These are phyloP conservation scores for Geosiphon pyriformis DNA, from an alignment of 192 early-diverging fungal species.

Conservation along the genomic window DNA sequence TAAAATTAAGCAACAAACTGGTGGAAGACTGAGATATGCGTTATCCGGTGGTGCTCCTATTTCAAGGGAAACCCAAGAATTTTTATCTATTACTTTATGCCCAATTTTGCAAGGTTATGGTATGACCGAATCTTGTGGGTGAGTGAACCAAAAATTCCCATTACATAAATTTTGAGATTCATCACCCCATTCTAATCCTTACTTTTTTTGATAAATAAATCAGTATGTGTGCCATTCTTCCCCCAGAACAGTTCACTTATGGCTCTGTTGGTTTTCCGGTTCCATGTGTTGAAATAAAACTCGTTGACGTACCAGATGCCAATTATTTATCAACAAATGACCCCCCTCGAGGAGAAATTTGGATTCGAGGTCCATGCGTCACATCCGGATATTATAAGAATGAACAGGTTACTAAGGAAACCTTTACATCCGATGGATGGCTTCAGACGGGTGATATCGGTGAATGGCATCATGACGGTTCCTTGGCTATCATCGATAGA, in stretches of 20 bases:
- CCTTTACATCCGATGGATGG: slow-evolving; percentile 77
- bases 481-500: slow-evolving; percentile 82
- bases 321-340: slow-evolving; percentile 54
- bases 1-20: slow-evolving; percentile 74
- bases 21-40: slow-evolving; percentile 76
- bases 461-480: slow-evolving; percentile 73
- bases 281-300: slow-evolving; percentile 70
- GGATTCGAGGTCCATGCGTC: slow-evolving; percentile 74
- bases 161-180: neutral
- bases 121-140: slow-evolving; percentile 71
- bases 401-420: slow-evolving; percentile 56
- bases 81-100: slow-evolving; percentile 70
- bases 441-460: slow-evolving; percentile 88
- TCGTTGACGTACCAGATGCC: slow-evolving; percentile 67
- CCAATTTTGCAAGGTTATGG: slow-evolving; percentile 88
- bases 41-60: slow-evolving; percentile 88
- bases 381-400: slow-evolving; percentile 79
- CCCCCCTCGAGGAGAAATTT: slow-evolving; percentile 79
- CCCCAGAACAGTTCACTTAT: slow-evolving; percentile 53
- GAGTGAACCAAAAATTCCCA: neutral
- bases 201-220: slow-evolving; percentile 1
- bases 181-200: slow-evolving; percentile 2
- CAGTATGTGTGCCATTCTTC: slow-evolving; percentile 62
- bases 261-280: slow-evolving; percentile 72
- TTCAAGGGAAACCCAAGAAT: slow-evolving; percentile 76